phyloP scores from a whole-genome alignment of 768 basidiomycete species.

The Leucocoprinus leucothites region DNA sequence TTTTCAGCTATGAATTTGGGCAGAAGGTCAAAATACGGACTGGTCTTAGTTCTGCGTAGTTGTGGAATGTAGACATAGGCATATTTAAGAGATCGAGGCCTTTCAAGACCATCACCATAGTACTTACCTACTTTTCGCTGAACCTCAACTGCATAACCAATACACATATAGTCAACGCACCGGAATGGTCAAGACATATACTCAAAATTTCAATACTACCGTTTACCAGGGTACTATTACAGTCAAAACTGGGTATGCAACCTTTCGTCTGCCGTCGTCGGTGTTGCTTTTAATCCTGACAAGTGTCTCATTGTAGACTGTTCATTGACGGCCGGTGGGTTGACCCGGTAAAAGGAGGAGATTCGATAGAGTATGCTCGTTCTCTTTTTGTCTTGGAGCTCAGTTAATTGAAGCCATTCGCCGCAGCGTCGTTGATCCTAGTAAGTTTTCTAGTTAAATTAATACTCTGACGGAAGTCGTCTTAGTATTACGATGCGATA shows the following conservation, averaged over 20 bases:
- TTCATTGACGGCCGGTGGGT: slow-evolving; percentile 72
- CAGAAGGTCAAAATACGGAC: too few relatives aligned
- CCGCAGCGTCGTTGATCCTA: slow-evolving; percentile 55
- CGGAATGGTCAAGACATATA: slow-evolving; percentile 20
- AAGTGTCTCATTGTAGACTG: slow-evolving; percentile 37
- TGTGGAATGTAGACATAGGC: too few relatives aligned
- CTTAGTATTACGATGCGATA: slow-evolving; percentile 1
- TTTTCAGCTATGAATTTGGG: too few relatives aligned
- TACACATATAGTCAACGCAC: too few relatives aligned
- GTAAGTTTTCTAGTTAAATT: slow-evolving; percentile 21
- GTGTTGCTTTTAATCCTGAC: too few relatives aligned
- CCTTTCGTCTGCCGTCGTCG: background rate
- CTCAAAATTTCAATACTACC: slow-evolving; percentile 19
- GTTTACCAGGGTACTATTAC: slow-evolving; percentile 19
- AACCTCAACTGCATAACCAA: too few relatives aligned
- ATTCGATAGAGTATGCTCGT: slow-evolving; percentile 60
- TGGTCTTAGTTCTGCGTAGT: too few relatives aligned
- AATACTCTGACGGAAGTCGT: background rate
- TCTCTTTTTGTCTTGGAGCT: background rate
- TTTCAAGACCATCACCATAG: too few relatives aligned
- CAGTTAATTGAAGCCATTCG: slow-evolving; percentile 3
- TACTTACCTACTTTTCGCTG: too few relatives aligned
- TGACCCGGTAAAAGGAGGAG: slow-evolving; percentile 42
- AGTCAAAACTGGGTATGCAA: slow-evolving; percentile 19
- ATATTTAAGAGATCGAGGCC: too few relatives aligned